Evolutionary conservation across 129 eudicot genomes (phyloP).

Genomic region (Pseudognaphalium luteoalbum): DNA sequence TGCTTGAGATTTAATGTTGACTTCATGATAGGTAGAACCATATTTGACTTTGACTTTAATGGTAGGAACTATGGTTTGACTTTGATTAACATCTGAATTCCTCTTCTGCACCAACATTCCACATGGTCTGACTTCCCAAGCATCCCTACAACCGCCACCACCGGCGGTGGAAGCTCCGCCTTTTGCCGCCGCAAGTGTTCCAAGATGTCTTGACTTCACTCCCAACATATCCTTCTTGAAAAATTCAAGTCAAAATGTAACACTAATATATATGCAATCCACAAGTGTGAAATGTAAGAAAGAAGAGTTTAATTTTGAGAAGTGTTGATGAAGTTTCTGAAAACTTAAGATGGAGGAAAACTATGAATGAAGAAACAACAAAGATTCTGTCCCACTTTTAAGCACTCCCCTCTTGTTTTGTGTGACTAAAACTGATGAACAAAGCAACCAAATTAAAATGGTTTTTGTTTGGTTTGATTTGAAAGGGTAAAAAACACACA

Average conservation of each 20-base stretch:
- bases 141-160: constrained; percentile 38
- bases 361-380: constrained; percentile 64
- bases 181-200: constrained; percentile 35
- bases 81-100: constrained; percentile 59
- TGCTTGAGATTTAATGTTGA: constrained; percentile 69
- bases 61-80: constrained; percentile 42
- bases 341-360: constrained; percentile 64
- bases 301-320: constrained; percentile 28
- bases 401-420: constrained; percentile 26
- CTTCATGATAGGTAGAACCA: constrained; percentile 65
- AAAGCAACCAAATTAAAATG: constrained; percentile 43
- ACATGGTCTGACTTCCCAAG: constrained; percentile 81
- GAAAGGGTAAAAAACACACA: neutral
- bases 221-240: constrained; percentile 37
- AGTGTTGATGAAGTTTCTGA: constrained; percentile 46
- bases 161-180: constrained; percentile 27
- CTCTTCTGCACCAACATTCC: constrained; percentile 96
- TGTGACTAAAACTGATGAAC: constrained; percentile 37
- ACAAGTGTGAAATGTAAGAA: constrained; percentile 29
- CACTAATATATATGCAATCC: constrained; percentile 32
- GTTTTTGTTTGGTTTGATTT: constrained; percentile 30
- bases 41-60: constrained; percentile 78
- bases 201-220: constrained; percentile 49
- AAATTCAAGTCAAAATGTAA: constrained; percentile 23
- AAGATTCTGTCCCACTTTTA: constrained; percentile 61